phyloP scores from a whole-genome alignment of 352 stramenopile genomes.

The Pythium insidiosum region DNA sequence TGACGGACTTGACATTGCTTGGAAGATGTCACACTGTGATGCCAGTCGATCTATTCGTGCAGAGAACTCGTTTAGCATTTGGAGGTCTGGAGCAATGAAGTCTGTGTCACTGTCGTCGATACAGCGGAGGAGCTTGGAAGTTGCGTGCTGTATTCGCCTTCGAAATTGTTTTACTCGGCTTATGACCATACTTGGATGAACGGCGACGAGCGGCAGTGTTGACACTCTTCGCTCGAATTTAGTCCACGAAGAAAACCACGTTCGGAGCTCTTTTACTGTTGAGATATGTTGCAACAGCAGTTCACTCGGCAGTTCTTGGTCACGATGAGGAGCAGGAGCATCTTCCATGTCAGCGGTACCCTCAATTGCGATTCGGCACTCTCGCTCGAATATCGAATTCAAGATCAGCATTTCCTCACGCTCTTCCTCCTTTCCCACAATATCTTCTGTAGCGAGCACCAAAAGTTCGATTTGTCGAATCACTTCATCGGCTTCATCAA shows the following conservation, averaged over 20 bases:
- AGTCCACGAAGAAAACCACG: conserved; percentile 47
- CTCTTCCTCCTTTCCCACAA: too few relatives aligned
- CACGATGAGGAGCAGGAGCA: conserved; percentile 6
- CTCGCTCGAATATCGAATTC: conserved; percentile 36
- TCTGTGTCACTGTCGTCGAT: background rate
- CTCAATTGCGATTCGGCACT: conserved; percentile 22
- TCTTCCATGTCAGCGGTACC: background rate
- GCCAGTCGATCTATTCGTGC: conserved; percentile 34
- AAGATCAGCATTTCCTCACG: conserved; percentile 26
- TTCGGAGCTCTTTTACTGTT: conserved; percentile 40
- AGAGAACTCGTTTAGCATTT: conserved; percentile 25
- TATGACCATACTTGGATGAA: conserved; percentile 41
- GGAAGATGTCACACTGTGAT: conserved; percentile 34
- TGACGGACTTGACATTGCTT: conserved; percentile 27
- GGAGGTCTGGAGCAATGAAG: conserved; percentile 15
- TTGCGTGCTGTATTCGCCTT: conserved; percentile 30
- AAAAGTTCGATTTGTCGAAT: too few relatives aligned
- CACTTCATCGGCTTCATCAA: too few relatives aligned
- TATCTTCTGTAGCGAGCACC: too few relatives aligned
- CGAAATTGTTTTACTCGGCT: conserved; percentile 54
- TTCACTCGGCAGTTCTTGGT: conserved; percentile 39
- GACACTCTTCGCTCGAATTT: conserved; percentile 40
- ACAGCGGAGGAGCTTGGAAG: conserved; percentile 15
- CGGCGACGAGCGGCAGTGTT: conserved; percentile 18
- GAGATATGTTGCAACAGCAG: too few relatives aligned